Evolutionary conservation across 768 basidiomycete genomes (phyloP).

Genomic region (Leccinum incarnatum): DNA sequence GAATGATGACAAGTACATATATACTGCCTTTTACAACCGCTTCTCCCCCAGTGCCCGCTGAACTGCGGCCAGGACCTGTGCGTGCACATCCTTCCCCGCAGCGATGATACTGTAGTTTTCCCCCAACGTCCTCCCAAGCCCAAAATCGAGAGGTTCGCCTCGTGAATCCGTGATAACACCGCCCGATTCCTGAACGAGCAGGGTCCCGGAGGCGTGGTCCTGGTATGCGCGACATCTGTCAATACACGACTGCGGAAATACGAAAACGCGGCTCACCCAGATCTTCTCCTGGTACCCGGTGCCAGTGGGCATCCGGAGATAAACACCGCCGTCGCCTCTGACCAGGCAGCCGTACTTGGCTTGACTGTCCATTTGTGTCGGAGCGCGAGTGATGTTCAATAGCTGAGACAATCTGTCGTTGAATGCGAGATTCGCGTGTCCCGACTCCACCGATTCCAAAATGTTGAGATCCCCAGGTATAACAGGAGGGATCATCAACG

Average conservation of each 20-base stretch:
- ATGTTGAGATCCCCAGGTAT: slow-evolving; percentile 54
- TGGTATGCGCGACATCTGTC: slow-evolving; percentile 25
- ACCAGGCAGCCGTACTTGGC: slow-evolving; percentile 90
- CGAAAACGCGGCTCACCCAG: slow-evolving; percentile 59
- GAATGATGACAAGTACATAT: no score
- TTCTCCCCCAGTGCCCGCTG: slow-evolving; percentile 49
- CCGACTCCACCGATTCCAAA: slow-evolving; percentile 90
- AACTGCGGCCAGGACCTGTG: slow-evolving; percentile 69
- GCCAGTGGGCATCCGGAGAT: slow-evolving; percentile 76
- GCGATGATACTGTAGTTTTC: slow-evolving; percentile 89
- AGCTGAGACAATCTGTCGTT: slow-evolving; percentile 68
- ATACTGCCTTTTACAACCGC: background rate
- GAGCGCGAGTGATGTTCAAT: slow-evolving; percentile 61
- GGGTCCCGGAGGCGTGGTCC: slow-evolving; percentile 88
- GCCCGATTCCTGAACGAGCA: slow-evolving; percentile 87
- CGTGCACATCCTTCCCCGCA: slow-evolving; percentile 68
- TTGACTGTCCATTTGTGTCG: slow-evolving; percentile 91
- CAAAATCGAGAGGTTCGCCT: slow-evolving; percentile 79
- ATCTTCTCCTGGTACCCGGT: slow-evolving; percentile 89
- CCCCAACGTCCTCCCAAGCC: slow-evolving; percentile 79
- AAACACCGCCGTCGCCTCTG: slow-evolving; percentile 82
- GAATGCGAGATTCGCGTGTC: slow-evolving; percentile 87
- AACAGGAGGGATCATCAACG: slow-evolving; percentile 47
- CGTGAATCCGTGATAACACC: slow-evolving; percentile 85
- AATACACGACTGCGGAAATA: no score